Evolutionary conservation across 1,284 basidiomycete genomes (phyloP).

Genomic region (Fomitopsis betulina): DNA sequence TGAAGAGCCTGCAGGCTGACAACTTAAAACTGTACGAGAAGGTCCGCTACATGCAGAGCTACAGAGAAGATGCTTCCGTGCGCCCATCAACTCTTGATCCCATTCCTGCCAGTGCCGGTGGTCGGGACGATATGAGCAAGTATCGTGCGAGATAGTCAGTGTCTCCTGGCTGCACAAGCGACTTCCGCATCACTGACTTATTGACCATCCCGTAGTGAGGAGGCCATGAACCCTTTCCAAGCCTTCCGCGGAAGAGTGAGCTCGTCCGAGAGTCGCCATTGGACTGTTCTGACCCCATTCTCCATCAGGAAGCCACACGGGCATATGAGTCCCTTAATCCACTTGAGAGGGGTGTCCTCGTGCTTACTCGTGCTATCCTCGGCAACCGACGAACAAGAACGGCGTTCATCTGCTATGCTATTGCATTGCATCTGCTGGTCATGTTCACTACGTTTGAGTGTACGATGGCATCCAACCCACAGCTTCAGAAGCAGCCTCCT

Average conservation of each 20-base stretch:
- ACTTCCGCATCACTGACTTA: neutral
- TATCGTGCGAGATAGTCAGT: constrained; percentile 79
- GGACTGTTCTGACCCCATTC: neutral
- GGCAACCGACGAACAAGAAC: constrained; percentile 83
- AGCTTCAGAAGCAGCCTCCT: constrained; percentile 44
- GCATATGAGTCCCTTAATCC: constrained; percentile 92
- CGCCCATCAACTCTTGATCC: constrained; percentile 64
- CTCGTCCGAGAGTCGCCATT: constrained; percentile 17
- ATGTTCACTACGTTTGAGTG: constrained; percentile 78
- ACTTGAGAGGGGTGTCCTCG: constrained; percentile 84
- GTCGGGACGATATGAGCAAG: constrained; percentile 76
- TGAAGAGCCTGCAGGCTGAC: constrained; percentile 74
- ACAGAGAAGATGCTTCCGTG: constrained; percentile 65
- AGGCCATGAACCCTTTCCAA: constrained; percentile 96
- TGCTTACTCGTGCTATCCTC: constrained; percentile 81
- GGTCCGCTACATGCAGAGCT: constrained; percentile 94
- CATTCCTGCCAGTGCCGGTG: constrained; percentile 41
- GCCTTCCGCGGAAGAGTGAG: constrained; percentile 90
- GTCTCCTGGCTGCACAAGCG: no score
- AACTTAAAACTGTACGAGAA: constrained; percentile 96
- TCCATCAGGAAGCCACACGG: constrained; percentile 79
- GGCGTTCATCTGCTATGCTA: constrained; percentile 80
- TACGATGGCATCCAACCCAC: constrained; percentile 43
- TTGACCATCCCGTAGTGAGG: constrained; percentile 45
- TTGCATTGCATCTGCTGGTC: constrained; percentile 74